Base-by-base conservation (phyloP, 2,329 filamentous ascomycete species). In the Cladophialophora exuberans region DNA sequence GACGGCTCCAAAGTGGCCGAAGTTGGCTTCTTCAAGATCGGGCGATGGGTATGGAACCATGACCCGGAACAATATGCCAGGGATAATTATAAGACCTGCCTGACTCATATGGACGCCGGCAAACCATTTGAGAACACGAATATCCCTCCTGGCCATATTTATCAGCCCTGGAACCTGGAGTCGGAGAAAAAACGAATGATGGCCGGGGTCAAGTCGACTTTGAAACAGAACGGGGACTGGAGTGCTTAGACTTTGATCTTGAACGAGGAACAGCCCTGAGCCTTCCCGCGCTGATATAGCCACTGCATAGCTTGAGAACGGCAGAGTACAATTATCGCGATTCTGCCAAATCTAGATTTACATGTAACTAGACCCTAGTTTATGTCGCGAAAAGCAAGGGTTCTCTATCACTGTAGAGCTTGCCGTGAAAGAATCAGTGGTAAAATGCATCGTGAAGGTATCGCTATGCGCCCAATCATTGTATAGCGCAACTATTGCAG, bases 91-190 rank as follows among this genome's bases (percentile, higher is more conserved):
- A 30, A 18, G 3, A 23, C 43, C 2, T 54, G 51, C 33, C 23
- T 54, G 10, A 23, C 22, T 7, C 23, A 42, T 23, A 13, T 54
- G 9, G 9, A 18, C 9, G 35, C 39, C 11, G 51, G 51, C 2
- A 38, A 15, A 23, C 36, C 36, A 10, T 50, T 55, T n/a, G 7
- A 25, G 10, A 50, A 50, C 52, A 51, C 39, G 3, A 79, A 79
- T 58, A 75, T 72, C 57, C 76, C 76, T 10, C 70, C 65, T 7
- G 74, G 73, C 1, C 73, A 76, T 56, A 67, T 63, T 38, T 76
- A 72, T 36, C 65, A 70, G 61, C 66, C 71, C 0, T 76, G 73
- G 73, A 25, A 22, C 41, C 72, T 76, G 15, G 69, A 75, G 54
- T 66, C 73, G 55, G 66, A 76, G 36, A 18, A 9, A 4, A 26